These are phyloP conservation scores for Grosmannia penicillata DNA, from an alignment of 2,329 filamentous ascomycete species.

Conservation along the genomic window DNA sequence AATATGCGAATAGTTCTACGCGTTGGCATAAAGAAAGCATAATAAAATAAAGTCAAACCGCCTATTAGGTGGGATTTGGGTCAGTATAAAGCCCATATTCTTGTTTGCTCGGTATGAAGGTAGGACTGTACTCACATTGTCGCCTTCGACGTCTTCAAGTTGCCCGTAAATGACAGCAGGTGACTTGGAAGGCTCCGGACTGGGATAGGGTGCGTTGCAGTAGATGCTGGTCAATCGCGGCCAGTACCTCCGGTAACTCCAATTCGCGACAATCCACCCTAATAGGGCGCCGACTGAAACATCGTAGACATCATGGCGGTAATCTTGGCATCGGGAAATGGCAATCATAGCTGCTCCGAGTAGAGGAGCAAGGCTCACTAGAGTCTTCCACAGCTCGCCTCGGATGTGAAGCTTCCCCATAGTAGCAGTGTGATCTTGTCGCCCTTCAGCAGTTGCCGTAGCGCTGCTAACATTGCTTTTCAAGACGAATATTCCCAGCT, in stretches of 20 bases:
- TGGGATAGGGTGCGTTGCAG: slow-evolving; percentile 43
- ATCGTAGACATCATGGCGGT: slow-evolving; percentile 58
- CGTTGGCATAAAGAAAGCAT: no score
- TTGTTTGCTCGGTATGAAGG: no score
- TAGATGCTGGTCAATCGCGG: slow-evolving; percentile 34
- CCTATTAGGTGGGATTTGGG: no score
- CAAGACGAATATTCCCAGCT: slow-evolving; percentile 41
- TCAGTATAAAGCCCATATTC: no score
- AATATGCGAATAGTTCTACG: no score
- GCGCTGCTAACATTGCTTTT: background rate
- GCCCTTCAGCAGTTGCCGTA: background rate
- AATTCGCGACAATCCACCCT: slow-evolving; percentile 45
- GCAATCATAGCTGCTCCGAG: slow-evolving; percentile 52
- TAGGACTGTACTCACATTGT: slow-evolving; percentile 22
- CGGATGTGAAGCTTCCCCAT: slow-evolving; percentile 8
- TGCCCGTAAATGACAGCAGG: slow-evolving; percentile 20
- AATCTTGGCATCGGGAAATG: slow-evolving; percentile 55
- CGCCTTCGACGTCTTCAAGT: slow-evolving; percentile 40
- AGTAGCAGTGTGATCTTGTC: background rate
- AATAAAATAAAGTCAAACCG: no score
- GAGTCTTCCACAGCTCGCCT: slow-evolving; percentile 35
- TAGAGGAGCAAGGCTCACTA: slow-evolving; percentile 43
- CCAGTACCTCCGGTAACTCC: slow-evolving; percentile 53
- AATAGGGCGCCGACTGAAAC: slow-evolving; percentile 46
- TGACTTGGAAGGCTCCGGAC: slow-evolving; percentile 17